Base-by-base conservation (phyloP, 179 eudicot species). In the Actinidia chinensis region DNA sequence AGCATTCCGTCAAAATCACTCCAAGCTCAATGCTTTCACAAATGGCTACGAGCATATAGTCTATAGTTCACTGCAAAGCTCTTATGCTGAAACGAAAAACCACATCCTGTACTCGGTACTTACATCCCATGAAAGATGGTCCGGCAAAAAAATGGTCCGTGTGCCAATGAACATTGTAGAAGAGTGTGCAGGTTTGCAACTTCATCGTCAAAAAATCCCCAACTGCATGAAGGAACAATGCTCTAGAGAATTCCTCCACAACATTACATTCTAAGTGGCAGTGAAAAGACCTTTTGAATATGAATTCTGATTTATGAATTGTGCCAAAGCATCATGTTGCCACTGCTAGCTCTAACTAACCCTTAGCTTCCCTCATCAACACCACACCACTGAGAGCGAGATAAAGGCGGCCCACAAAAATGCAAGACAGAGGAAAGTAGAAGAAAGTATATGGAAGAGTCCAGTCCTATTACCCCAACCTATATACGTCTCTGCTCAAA, bases 391-490 rank as follows among this genome's bases (percentile, higher is more conserved):
- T 95, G 5, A 95, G 86, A 79, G 97, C 94, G 68, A 95, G 91
- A 84, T 95, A 95, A 6, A 95, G 87, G 28, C 98, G 95, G 59
- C 98, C 98, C 99, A 95, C 73, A 95, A 79, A 85, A 92, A 95
- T 5, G 92, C 65, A 80, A 95, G 17, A 93, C 89, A 79, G 94
- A 8, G 97, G 87, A 69, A 86, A 94, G 80, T 89, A 95, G 81
- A 95, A 90, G 99, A 95, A 43, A 95, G 92, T 98, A 95, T 95
- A n/a, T 98, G 90, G 55, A 95, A 93, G 85, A 95, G 91, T 82
- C 94, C 99, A 23, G 94, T 84, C 61, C 96, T 84, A 82, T 95
- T 98, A 72, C 99, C n/a, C 99, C 84, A 95, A 84, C 79, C 99
- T 86, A 75, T 95, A 95, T 18, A 95, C 88, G 79, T 95, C 99